Conservation (phyloP, 495 filamentous ascomycete genomes). For the Bathelium albidoporum region DNA sequence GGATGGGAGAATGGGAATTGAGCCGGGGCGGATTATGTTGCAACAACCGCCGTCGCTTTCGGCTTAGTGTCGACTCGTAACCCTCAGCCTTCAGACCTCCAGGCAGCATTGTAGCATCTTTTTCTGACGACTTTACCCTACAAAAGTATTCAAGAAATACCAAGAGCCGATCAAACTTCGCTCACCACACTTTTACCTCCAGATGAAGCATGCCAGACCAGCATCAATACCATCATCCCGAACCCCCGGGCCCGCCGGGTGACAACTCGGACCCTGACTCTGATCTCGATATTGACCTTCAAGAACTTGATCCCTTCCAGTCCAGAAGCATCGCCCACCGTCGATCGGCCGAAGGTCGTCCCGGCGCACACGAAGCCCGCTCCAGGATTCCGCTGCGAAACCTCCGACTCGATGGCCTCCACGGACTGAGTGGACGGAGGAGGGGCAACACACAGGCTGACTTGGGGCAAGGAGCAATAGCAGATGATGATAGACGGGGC, state of each 20-base stretch:
- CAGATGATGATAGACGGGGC: slow-evolving; percentile 25
- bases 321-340: slow-evolving; percentile 8
- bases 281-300: slow-evolving; percentile 29
- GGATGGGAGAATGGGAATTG: not conserved
- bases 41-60: slow-evolving; percentile 1
- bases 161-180: not conserved
- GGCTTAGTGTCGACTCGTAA: not conserved
- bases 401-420: slow-evolving; percentile 22
- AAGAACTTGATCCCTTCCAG: slow-evolving; percentile 30
- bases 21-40: not conserved
- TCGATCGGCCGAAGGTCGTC: slow-evolving; percentile 8
- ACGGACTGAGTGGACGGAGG: slow-evolving; percentile 10
- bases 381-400: slow-evolving; percentile 31
- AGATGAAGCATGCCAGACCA: slow-evolving; percentile 28
- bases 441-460: slow-evolving; percentile 12
- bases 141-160: not conserved
- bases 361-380: slow-evolving; percentile 19
- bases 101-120: not conserved
- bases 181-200: not conserved
- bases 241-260: slow-evolving; percentile 20
- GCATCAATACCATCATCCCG: slow-evolving; percentile 26
- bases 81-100: not conserved
- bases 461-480: slow-evolving; percentile 17
- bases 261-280: slow-evolving; percentile 25
- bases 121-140: not conserved